Evolutionary conservation across 2,329 filamentous ascomycete species (phyloP).

Genomic region (Fusarium begoniae): DNA sequence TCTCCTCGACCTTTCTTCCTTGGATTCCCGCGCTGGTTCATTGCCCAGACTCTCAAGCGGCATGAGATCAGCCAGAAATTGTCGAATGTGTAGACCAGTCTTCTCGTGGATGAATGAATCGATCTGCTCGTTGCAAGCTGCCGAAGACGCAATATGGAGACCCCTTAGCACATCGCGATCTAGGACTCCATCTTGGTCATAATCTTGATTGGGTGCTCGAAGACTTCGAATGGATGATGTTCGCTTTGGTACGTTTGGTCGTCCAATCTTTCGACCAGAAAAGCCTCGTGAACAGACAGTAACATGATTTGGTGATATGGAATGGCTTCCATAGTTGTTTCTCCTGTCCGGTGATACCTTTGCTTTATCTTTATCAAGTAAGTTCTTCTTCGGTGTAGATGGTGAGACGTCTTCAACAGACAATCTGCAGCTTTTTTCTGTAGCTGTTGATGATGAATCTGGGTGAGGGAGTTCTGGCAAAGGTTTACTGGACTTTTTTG

Average conservation of each 20-base stretch:
- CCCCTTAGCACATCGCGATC: constrained; percentile 64
- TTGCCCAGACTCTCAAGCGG: constrained; percentile 58
- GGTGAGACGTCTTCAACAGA: not conserved
- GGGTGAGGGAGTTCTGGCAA: constrained; percentile 13
- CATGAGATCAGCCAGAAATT: constrained; percentile 64
- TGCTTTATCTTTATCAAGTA: not conserved
- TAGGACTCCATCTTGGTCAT: constrained; percentile 52
- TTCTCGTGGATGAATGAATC: constrained; percentile 61
- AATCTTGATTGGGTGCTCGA: constrained; percentile 37
- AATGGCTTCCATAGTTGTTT: not conserved
- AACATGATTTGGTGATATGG: constrained; percentile 31
- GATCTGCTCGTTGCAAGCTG: constrained; percentile 64
- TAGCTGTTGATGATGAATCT: not conserved
- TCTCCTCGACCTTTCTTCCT: constrained; percentile 40
- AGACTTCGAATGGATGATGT: constrained; percentile 47
- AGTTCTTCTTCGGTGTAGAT: not conserved
- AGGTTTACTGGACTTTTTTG: not conserved
- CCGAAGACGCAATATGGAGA: constrained; percentile 63
- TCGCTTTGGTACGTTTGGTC: constrained; percentile 49
- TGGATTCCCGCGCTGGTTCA: constrained; percentile 37
- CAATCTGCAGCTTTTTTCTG: constrained; percentile 8
- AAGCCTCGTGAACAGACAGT: constrained; percentile 43
- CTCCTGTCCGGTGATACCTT: not conserved
- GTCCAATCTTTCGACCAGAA: constrained; percentile 36
- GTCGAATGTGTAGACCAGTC: constrained; percentile 63